phyloP scores from a whole-genome alignment of 2,329 filamentous ascomycete genomes.

The Akanthomyces muscarius region DNA sequence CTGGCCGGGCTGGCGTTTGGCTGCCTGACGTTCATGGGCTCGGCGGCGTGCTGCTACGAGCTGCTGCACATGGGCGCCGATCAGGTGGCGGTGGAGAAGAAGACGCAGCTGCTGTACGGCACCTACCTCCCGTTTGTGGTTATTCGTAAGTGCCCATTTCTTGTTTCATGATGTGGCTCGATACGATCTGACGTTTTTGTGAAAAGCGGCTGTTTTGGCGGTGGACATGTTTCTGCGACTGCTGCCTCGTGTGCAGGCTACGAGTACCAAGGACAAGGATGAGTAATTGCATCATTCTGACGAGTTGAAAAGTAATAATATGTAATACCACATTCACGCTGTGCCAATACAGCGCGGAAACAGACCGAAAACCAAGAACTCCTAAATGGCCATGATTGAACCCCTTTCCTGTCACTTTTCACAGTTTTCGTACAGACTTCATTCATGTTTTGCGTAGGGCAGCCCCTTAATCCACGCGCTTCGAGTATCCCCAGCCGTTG shows the following conservation, averaged over 20 bases:
- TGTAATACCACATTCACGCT: not conserved
- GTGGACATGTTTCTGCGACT: conserved; percentile 54
- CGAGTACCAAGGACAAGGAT: conserved; percentile 37
- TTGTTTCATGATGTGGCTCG: not conserved
- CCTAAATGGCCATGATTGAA: not conserved
- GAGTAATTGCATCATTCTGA: not conserved
- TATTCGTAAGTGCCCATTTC: conserved; percentile 43
- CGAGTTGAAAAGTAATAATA: not conserved
- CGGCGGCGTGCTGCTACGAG: conserved; percentile 48
- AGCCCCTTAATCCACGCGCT: conserved; percentile 43
- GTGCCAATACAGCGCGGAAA: not conserved
- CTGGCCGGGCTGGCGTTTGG: conserved; percentile 50
- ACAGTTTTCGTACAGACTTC: not conserved
- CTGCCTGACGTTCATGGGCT: conserved; percentile 48
- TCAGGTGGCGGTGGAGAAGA: conserved; percentile 41
- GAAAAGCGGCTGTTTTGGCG: conserved; percentile 45
- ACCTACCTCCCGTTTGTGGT: conserved; percentile 50
- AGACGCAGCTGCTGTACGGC: conserved; percentile 43
- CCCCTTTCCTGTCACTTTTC: not conserved
- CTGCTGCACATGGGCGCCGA: conserved; percentile 45
- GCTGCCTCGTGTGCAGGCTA: conserved; percentile 37
- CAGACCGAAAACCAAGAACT: not conserved
- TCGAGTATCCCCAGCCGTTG: conserved; percentile 58
- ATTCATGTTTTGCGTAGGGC: not conserved
- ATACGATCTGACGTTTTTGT: not conserved